These are phyloP conservation scores for Sporisorium sorghi DNA, from an alignment of 1,284 basidiomycete species.

Conservation along the genomic window DNA sequence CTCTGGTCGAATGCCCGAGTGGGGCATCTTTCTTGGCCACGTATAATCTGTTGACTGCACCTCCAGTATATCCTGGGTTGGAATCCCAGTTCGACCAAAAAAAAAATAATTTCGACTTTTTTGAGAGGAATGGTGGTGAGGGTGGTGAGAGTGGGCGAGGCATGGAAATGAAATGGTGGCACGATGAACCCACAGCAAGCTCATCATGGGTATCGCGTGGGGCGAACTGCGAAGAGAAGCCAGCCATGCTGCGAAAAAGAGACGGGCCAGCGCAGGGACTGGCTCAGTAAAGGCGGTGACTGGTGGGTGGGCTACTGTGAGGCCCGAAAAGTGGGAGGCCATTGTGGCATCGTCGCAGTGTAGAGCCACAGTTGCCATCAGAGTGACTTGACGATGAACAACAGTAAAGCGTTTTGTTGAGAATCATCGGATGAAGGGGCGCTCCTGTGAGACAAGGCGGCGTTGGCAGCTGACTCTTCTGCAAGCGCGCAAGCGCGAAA, in stretches of 20 bases:
- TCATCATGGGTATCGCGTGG: neutral
- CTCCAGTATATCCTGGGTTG: slow-evolving; percentile 53
- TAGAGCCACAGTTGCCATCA: too few species aligned
- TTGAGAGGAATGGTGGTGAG: neutral
- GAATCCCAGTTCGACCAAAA: slow-evolving; percentile 53
- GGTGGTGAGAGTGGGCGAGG: neutral
- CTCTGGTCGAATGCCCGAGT: slow-evolving; percentile 55
- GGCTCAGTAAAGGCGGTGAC: too few species aligned
- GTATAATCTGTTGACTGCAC: slow-evolving; percentile 28
- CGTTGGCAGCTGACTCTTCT: neutral
- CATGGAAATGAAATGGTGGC: neutral
- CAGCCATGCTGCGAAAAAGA: neutral
- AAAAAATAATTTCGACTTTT: slow-evolving; percentile 8
- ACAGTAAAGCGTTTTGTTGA: too few species aligned
- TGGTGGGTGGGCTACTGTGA: too few species aligned
- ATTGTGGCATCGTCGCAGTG: neutral
- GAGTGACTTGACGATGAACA: too few species aligned
- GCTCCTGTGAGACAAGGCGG: neutral
- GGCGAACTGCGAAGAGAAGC: too few species aligned
- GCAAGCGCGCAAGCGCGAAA: neutral
- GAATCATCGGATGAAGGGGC: too few species aligned
- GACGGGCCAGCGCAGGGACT: too few species aligned
- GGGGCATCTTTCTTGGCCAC: slow-evolving; percentile 50
- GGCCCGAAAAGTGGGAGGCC: too few species aligned
- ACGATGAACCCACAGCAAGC: neutral